These are phyloP conservation scores for Marasmius fiardii DNA, from an alignment of 1,284 basidiomycete genomes.

Conservation along the genomic window DNA sequence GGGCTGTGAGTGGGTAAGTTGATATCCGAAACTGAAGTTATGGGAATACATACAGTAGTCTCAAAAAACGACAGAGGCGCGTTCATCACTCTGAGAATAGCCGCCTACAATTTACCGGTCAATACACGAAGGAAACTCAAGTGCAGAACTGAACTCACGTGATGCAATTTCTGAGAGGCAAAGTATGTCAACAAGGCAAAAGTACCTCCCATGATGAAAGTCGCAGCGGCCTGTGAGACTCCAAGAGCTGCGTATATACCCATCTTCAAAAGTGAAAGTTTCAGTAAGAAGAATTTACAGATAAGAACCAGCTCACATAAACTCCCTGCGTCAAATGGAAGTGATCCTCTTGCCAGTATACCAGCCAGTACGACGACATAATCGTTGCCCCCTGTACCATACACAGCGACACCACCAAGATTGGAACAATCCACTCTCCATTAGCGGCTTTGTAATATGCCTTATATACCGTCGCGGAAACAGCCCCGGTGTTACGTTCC, in stretches of 20 bases:
- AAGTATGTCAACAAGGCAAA: conserved; percentile 64
- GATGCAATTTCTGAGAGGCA: conserved; percentile 41
- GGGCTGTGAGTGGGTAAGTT: conserved; percentile 41
- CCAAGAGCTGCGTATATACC: conserved; percentile 63
- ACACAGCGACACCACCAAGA: conserved; percentile 47
- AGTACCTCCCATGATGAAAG: conserved; percentile 52
- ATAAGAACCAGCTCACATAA: too few species aligned
- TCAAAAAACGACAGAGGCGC: conserved; percentile 90
- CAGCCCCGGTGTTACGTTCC: conserved; percentile 59
- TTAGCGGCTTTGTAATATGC: conserved; percentile 53
- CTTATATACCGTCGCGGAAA: conserved; percentile 48
- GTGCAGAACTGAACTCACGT: conserved; percentile 18
- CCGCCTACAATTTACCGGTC: conserved; percentile 39
- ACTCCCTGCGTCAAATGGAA: conserved; percentile 53
- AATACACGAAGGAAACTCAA: not conserved
- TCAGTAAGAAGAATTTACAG: too few species aligned
- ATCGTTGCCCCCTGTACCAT: conserved; percentile 60
- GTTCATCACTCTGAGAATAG: conserved; percentile 63
- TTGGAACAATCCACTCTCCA: conserved; percentile 50
- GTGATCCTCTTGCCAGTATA: conserved; percentile 67
- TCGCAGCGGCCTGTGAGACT: conserved; percentile 43
- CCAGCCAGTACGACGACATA: conserved; percentile 70
- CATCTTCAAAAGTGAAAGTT: conserved; percentile 41
- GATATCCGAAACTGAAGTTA: not conserved
- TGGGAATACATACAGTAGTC: conserved; percentile 54